Conservation (phyloP, 352 stramenopile genomes). For the Globisporangium irregulare region DNA sequence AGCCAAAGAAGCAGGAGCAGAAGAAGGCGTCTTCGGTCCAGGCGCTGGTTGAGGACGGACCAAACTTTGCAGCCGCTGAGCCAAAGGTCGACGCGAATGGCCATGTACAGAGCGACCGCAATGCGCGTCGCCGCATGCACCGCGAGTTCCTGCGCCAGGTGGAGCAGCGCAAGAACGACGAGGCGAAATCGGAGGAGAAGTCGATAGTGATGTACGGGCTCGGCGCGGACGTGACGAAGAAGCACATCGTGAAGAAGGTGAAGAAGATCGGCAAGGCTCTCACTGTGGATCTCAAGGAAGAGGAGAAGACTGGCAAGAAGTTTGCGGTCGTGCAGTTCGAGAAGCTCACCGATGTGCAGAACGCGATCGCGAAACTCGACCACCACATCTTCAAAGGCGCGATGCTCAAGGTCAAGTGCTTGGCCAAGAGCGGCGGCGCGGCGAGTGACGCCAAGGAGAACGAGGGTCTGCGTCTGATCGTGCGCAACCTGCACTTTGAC, state of each 20-base stretch:
- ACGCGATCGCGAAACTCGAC: constrained; percentile 72
- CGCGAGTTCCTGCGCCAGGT: constrained; percentile 75
- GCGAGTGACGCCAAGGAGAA: constrained; percentile 31
- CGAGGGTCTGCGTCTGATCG: constrained; percentile 73
- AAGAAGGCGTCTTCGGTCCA: constrained; percentile 9
- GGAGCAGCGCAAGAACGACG: constrained; percentile 55
- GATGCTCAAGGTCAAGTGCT: constrained; percentile 58
- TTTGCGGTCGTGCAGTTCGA: constrained; percentile 70
- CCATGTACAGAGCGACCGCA: constrained; percentile 75
- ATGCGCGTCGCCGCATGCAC: constrained; percentile 70
- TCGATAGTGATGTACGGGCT: constrained; percentile 76
- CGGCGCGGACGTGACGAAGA: constrained; percentile 64
- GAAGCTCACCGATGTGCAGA: constrained; percentile 42
- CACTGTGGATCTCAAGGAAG: constrained; percentile 61
- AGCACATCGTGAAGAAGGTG: constrained; percentile 76
- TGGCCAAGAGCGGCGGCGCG: constrained; percentile 26
- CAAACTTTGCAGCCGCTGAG: constrained; percentile 12
- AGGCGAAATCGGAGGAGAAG: constrained; percentile 53
- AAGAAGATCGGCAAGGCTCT: constrained; percentile 64
- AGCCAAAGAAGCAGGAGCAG: constrained; percentile 12
- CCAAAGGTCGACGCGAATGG: constrained; percentile 17
- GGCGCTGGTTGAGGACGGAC: constrained; percentile 12
- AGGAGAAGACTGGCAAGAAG: constrained; percentile 49
- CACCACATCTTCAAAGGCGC: constrained; percentile 81
- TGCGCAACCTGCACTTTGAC: constrained; percentile 84